phyloP scores from a whole-genome alignment of 2,329 filamentous ascomycete genomes.

The Tolypocladium album region DNA sequence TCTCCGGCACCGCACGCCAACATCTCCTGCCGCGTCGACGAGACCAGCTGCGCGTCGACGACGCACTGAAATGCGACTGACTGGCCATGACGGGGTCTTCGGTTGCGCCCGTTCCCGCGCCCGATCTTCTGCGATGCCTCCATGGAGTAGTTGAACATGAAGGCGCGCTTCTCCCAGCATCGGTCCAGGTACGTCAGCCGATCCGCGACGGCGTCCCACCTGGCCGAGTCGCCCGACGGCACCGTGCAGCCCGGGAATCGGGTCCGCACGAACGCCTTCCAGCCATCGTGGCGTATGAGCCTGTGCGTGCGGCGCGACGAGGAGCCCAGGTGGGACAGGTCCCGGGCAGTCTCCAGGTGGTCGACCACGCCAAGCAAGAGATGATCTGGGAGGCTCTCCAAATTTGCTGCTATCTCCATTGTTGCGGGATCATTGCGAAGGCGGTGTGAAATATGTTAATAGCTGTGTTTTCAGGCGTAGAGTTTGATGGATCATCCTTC shows the following conservation, averaged over 20 bases:
- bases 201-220: slow-evolving; percentile 30
- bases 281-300: slow-evolving; percentile 31
- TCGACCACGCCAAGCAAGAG: slow-evolving; percentile 37
- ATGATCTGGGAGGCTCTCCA: slow-evolving; percentile 37
- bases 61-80: slow-evolving; percentile 33
- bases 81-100: slow-evolving; percentile 18
- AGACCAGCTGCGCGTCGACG: slow-evolving; percentile 31
- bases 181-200: slow-evolving; percentile 38
- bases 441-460: background rate
- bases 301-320: slow-evolving; percentile 27
- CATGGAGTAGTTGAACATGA: slow-evolving; percentile 21
- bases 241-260: slow-evolving; percentile 31
- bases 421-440: background rate
- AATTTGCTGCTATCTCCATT: slow-evolving; percentile 16
- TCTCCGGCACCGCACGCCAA: slow-evolving; percentile 42
- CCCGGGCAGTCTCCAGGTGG: slow-evolving; percentile 36
- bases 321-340: slow-evolving; percentile 29
- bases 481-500: background rate
- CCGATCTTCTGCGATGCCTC: slow-evolving; percentile 9
- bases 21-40: slow-evolving; percentile 29
- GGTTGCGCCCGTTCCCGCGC: background rate
- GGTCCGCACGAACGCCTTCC: slow-evolving; percentile 36
- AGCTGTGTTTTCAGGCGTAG: background rate
- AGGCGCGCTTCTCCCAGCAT: slow-evolving; percentile 40
- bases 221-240: slow-evolving; percentile 11